Percentiles rank a stretch among this genome's conserved stretches.
Evolutionary conservation across 2,329 filamentous ascomycete species (phyloP).

Genomic region (Aulographum hederae): DNA sequence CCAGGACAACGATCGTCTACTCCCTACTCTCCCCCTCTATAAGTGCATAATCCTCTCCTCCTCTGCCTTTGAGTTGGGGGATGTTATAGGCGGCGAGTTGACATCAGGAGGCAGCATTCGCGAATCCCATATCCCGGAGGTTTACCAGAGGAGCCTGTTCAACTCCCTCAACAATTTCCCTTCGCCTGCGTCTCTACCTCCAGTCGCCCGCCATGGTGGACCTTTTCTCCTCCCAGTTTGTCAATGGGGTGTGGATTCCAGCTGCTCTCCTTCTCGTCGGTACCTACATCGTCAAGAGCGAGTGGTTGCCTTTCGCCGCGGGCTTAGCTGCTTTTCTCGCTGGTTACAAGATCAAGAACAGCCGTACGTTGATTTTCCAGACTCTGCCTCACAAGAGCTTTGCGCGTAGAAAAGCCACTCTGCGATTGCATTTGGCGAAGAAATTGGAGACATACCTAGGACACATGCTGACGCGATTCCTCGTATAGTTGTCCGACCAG

Average conservation of each 20-base stretch:
- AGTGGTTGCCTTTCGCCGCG: slow-evolving; percentile 56
- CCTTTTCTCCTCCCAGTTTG: slow-evolving; percentile 41
- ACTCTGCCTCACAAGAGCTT: neutral
- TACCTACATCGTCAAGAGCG: slow-evolving; percentile 57
- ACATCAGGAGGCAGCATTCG: neutral
- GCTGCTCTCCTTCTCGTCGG: slow-evolving; percentile 62
- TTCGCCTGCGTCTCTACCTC: slow-evolving; percentile 1
- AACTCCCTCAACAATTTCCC: slow-evolving; percentile 1
- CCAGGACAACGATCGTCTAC: too few relatives aligned
- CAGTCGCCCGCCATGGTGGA: slow-evolving; percentile 13
- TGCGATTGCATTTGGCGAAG: too few relatives aligned
- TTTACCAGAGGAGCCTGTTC: neutral
- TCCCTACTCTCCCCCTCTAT: too few relatives aligned
- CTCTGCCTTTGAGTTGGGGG: neutral
- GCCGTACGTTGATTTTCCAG: slow-evolving; percentile 35
- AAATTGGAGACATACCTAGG: too few relatives aligned
- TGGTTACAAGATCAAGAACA: slow-evolving; percentile 51
- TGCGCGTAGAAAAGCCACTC: too few relatives aligned
- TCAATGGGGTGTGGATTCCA: slow-evolving; percentile 72
- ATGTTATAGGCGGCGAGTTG: neutral
- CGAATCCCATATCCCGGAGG: neutral
- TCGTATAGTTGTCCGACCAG: slow-evolving; percentile 56
- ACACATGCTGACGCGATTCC: neutral
- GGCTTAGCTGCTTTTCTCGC: slow-evolving; percentile 47
- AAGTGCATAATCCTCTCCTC: neutral